Conservation (phyloP, 2,329 filamentous ascomycete species). For the Fragosphaeria purpurea region DNA sequence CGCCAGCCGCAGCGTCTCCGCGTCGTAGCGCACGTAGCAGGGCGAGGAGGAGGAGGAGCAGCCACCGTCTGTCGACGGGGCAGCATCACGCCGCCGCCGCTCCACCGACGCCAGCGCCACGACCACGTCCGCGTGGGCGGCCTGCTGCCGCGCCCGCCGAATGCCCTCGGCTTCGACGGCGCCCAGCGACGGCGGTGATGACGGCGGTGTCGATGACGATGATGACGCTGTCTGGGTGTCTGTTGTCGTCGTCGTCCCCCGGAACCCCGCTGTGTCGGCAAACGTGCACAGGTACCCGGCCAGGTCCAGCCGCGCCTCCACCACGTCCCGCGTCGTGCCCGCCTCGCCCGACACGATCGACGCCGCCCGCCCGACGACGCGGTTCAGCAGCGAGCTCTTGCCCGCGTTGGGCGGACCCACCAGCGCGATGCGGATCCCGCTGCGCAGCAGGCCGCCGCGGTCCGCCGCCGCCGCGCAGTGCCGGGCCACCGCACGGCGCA, state of each 20-base stretch:
- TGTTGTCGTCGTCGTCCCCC: slow-evolving; percentile 28
- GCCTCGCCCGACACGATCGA: slow-evolving; percentile 91
- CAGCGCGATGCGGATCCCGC: slow-evolving; percentile 76
- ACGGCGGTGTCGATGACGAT: not conserved
- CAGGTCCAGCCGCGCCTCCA: slow-evolving; percentile 84
- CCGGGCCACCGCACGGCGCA: slow-evolving; percentile 53
- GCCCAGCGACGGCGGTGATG: slow-evolving; percentile 37
- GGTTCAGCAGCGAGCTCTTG: slow-evolving; percentile 88
- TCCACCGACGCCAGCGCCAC: slow-evolving; percentile 73
- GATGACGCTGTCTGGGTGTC: slow-evolving; percentile 9
- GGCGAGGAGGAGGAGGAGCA: no score
- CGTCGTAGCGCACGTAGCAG: slow-evolving; percentile 37
- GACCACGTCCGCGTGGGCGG: slow-evolving; percentile 74
- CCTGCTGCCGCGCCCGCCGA: slow-evolving; percentile 69
- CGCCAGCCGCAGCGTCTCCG: slow-evolving; percentile 45
- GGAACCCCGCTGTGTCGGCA: slow-evolving; percentile 86
- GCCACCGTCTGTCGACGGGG: slow-evolving; percentile 16
- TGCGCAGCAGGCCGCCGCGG: slow-evolving; percentile 71
- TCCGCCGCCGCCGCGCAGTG: slow-evolving; percentile 73
- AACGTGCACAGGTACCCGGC: slow-evolving; percentile 87
- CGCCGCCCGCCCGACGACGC: slow-evolving; percentile 80
- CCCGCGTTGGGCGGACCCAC: slow-evolving; percentile 89
- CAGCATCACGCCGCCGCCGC: slow-evolving; percentile 10
- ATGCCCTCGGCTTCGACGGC: slow-evolving; percentile 84
- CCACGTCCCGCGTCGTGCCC: slow-evolving; percentile 86